Base-by-base conservation (phyloP, 352 stramenopile species). In the Phytophthora nicotianae region DNA sequence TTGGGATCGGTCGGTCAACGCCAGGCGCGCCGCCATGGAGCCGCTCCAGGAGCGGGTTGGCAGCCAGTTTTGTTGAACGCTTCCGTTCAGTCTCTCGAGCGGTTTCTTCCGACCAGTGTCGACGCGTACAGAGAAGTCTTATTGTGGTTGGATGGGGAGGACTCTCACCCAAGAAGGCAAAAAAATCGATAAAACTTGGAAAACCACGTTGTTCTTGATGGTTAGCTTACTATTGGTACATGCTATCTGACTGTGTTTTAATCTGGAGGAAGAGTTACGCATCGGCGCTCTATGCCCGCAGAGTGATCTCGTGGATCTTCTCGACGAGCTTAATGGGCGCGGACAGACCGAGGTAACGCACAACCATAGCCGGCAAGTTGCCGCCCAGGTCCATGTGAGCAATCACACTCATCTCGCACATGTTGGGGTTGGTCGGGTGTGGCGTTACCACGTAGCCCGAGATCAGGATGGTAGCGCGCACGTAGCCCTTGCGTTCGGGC, bases 281-380 rank as follows among this genome's bases (percentile, higher is more conserved):
- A 26, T 27, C n/a, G 16, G 4, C 13, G 29, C 48, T 62, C 29
- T 78, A 77, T 65, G 65, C 55, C 24, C 49, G 47, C 50, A 70
- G 33, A 0, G 62, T 77, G 49, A 84, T 65, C 48, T 81, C 63
- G 43, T 72, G 62, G 32, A 94, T 81, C 74, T 89, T 88, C 51
- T 91, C 79, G n/a, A 94, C 67, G 14, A 94, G 70, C 70, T 94
- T 92, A 60, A 94, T 94, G 2, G 85, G 85, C 5, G 83, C 83
- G 19, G 85, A 90, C 11, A 91, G 70, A 16, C 85, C 85, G 10
- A 92, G 60, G 65, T 89, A 90, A 17, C 81, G 79, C 65, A 94
- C 79, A 10, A 94, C 77, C 66, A 85, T 83, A 1, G 72, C 70
- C 1, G 85, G 85, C 42, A 94, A 41, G 62, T 82, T 80, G 51